A percentile compares a stretch with the other conserved stretches of the same genome.
phyloP scores from a whole-genome alignment of 2,329 filamentous ascomycete genomes.

The Zymoseptoria ardabiliae region DNA sequence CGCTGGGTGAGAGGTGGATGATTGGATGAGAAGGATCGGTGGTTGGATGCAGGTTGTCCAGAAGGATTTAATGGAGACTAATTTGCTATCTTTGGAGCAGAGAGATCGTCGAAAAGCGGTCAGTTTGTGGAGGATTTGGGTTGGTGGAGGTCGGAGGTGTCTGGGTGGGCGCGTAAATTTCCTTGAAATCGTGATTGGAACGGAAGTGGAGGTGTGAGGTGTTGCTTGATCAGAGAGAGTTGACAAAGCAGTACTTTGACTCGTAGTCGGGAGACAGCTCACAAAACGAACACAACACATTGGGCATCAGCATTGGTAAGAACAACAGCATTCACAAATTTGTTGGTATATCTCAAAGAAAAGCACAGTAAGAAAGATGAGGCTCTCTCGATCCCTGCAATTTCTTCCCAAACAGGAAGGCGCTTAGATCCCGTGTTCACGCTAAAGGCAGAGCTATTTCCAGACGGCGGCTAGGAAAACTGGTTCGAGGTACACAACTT shows the following conservation, averaged over 20 bases:
- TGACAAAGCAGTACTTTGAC: neutral
- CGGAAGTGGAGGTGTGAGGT: neutral
- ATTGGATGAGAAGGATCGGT: neutral
- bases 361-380: neutral
- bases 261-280: neutral
- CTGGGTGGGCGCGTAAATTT: neutral
- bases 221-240: neutral
- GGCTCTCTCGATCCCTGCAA: neutral
- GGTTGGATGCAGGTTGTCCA: neutral
- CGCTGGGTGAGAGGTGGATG: neutral
- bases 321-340: neutral
- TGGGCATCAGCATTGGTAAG: neutral
- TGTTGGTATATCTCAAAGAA: neutral
- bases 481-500: neutral
- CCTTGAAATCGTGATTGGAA: neutral
- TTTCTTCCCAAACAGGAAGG: neutral
- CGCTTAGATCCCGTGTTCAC: neutral
- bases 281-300: neutral
- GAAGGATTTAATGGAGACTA: neutral
- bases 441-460: neutral
- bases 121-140: neutral
- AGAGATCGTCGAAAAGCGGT: neutral
- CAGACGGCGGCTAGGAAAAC: neutral
- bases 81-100: neutral
- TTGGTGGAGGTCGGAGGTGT: neutral